A percentile compares a stretch with the other conserved stretches of the same genome.
Conservation (phyloP, 2,329 filamentous ascomycete genomes). For the Alternaria hordeiaustralica region DNA sequence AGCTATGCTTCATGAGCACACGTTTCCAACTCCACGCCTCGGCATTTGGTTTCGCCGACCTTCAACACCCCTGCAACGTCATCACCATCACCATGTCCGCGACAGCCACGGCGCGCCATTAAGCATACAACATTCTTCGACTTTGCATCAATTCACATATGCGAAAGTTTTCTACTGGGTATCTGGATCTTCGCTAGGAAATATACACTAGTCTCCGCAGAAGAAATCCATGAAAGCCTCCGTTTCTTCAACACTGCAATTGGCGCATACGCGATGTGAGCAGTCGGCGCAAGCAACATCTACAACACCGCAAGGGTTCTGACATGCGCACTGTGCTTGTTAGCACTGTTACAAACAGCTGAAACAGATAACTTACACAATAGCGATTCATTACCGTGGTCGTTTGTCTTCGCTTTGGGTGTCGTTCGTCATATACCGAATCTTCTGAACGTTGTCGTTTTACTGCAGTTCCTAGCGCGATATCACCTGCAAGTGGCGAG, state of each 20-base stretch:
- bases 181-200: background rate
- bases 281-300: constrained; percentile 13
- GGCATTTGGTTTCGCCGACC: constrained; percentile 32
- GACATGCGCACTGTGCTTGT: constrained; percentile 11
- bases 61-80: constrained; percentile 4
- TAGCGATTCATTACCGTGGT: background rate
- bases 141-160: background rate
- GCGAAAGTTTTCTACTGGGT: background rate
- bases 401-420: background rate
- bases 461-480: background rate
- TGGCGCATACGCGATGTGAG: constrained; percentile 5
- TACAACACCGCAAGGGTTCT: background rate
- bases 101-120: background rate
- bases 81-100: background rate
- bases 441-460: constrained; percentile 1
- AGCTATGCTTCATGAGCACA: constrained; percentile 35
- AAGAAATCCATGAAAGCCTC: background rate
- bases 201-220: background rate
- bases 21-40: constrained; percentile 33
- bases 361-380: constrained; percentile 12
- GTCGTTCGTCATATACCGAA: background rate
- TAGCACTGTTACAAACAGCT: background rate
- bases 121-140: background rate
- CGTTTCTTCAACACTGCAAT: background rate
- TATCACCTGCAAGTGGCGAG: background rate